Base-by-base conservation (phyloP, 352 stramenopile species). In the Globisporangium abappressorium region DNA sequence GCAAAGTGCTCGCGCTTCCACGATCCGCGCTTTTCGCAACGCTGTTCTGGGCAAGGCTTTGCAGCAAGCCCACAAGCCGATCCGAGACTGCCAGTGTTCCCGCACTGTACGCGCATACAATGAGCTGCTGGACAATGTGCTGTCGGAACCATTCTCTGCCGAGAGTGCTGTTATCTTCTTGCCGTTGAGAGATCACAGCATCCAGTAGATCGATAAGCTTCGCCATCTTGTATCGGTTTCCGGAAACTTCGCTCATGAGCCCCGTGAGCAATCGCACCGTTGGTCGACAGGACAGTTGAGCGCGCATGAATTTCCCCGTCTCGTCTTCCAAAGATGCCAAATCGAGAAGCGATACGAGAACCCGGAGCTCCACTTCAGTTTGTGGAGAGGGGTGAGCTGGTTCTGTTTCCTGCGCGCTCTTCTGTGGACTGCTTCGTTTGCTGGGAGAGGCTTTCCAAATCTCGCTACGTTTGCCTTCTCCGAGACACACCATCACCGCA, bases 51-150 rank as follows among this genome's bases (percentile, higher is more conserved):
- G 66, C 70, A 15, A 89, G 74, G 3, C 62, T 73, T 15, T 85
- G 75, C 26, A 89, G 41, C 57, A 87, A 60, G 2, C 60, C 61
- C 12, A 77, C 65, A 30, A 71, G 54, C 18, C 53, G 66, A 34
- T 78, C 54, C 43, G 75, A 20, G 65, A 67, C 33, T 20, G 66
- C 69, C 7, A 55, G 69, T 0, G 69, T 53, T 24, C 69, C 65
- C 2, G 61, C 65, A 5, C 34, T 71, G 60, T 89, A 87, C 9
- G 77, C 79, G 11, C 71, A 85, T 28, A 69, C 54, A 20, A 89
- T 64, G 26, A 89, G 62, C 33, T 89, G 76, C 33, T 81, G 70
- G 7, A 87, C 70, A 41, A 84, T 66, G 60, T 82, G 77, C 33
- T 81, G 80, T 3, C 77, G 71, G 60, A 65, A 33, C 80, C 78